Evolutionary conservation across 148 eudicot species (phyloP), one percentile per base, ranked within the genome.

Genomic region (Rhododendron molle): DNA sequence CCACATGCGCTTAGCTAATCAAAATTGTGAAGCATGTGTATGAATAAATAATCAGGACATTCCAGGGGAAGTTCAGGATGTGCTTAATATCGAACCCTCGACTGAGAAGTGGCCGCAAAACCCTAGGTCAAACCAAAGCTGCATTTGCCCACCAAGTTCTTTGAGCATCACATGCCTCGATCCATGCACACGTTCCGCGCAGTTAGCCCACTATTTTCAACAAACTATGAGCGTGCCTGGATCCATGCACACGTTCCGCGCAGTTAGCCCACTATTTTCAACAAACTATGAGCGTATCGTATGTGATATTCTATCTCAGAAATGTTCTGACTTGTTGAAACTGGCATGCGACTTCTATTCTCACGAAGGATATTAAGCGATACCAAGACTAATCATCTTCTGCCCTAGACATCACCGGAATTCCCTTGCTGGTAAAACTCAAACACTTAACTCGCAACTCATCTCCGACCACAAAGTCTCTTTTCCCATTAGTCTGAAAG

Each of bases 341-440:
- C 26, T n/a, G 3, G 36, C 81, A 76, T 12, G 23, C 1, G 13
- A 67, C 38, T 50, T 50, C 36, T 28, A 14, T 13, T 18, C 18
- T 0, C 2, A 3, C 7, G 3, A 20, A 73, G 54, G 26, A 74
- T 8, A 40, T 7, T 56, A 58, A 26, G 4, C 65, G 11, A 13
- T 56, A 32, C 12, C 20, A 52, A 60, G 34, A 84, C 86, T 92
- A 87, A 77, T 90, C 49, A 46, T 46, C 49, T 85, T 93, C 88
- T 71, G 85, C 87, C 76, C 82, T 79, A 56, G 94, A 90, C 96
- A 96, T 84, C 69, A 96, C 90, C 32, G 99, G 98, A 74, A 96
- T 85, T 62, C 98, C 99, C 89, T 96, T 96, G 92, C 83, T 87
- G 58, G 93, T 88, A 90, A 96, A 95, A 86, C 98, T 95, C 47